Percentiles rank a stretch among this genome's conserved stretches.
Conservation (phyloP, 768 basidiomycete species). For the Panellus pusillus region DNA sequence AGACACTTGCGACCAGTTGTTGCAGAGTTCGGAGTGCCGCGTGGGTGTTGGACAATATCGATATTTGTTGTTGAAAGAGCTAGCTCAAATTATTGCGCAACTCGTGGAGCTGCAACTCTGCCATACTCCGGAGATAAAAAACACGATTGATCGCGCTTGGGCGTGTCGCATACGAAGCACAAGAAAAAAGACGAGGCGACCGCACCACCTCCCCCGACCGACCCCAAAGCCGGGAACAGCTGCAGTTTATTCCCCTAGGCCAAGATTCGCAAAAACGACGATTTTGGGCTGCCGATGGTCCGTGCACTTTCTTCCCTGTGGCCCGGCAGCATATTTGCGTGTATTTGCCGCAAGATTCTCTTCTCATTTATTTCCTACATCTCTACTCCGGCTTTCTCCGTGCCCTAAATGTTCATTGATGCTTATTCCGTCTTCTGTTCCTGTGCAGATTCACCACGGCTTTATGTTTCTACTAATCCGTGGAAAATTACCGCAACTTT, state of each 20-base stretch:
- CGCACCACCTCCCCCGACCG: slow-evolving; percentile 54
- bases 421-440: slow-evolving; percentile 27
- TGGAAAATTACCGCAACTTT: slow-evolving; percentile 87
- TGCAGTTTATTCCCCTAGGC: slow-evolving; percentile 71
- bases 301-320: slow-evolving; percentile 51
- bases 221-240: slow-evolving; percentile 63
- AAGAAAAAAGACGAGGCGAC: slow-evolving; percentile 71
- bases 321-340: slow-evolving; percentile 58
- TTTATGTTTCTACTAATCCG: slow-evolving; percentile 84
- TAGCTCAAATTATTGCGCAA: no score
- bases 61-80: background rate
- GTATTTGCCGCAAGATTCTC: slow-evolving; percentile 59
- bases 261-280: slow-evolving; percentile 76
- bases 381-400: slow-evolving; percentile 40
- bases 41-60: background rate
- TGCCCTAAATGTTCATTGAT: slow-evolving; percentile 28
- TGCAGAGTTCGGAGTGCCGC: slow-evolving; percentile 13
- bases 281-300: slow-evolving; percentile 88
- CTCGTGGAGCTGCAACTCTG: slow-evolving; percentile 81
- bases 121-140: slow-evolving; percentile 69
- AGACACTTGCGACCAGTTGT: slow-evolving; percentile 5
- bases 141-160: slow-evolving; percentile 80
- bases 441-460: slow-evolving; percentile 73
- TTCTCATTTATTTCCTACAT: slow-evolving; percentile 38
- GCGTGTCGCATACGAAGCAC: slow-evolving; percentile 79